Evolutionary conservation across 306 rosid genomes (phyloP), one percentile per base, ranked within the genome.

Genomic region (Corylus americana): DNA sequence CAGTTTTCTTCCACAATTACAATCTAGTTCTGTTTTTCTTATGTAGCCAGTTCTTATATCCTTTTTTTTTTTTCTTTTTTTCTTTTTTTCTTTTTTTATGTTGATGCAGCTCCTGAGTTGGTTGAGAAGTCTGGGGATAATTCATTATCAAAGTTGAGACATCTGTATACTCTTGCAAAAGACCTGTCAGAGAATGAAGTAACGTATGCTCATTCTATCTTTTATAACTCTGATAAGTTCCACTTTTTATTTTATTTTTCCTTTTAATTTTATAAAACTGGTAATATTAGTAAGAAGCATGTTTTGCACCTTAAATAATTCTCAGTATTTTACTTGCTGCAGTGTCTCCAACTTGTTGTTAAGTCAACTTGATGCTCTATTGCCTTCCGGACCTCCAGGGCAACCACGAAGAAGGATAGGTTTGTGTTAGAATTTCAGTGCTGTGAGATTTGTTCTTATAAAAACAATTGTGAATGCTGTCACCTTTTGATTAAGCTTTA

Each of bases 61-160:
- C 75, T 77, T 47, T 57, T 77, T 54, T 80, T 58, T 5, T 0
- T 39, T 39, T 5, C 4, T 3, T 35, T 35, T 39, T 39, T 39
- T 39, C 4, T 0, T 39, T 39, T 39, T 39, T 39, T 39, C 0
- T 39, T 39, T 0, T 5, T 5, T 5, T 5, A 37, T 78, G 70
- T 67, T 7, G 4, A 31, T 82, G 75, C 87, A 93, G 99, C 93
- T 89, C 99, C 99, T 27, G 97, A 93, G 85, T 76, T 93, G 85
- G 99, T 95, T 82, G 99, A 95, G 88, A 95, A 93, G 90, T 92
- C 98, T 54, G 99, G 99, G 62, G 98, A 95, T 85, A 90, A 3
- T 89, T 91, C 99, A 1, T 90, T 95, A 76, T 49, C 86, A 6
- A 93, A 54, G 84, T 86, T 95, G 74, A 95, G 83, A 86, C 0